Base-by-base conservation (phyloP, 2,329 filamentous ascomycete species). In the Cadophora malorum region DNA sequence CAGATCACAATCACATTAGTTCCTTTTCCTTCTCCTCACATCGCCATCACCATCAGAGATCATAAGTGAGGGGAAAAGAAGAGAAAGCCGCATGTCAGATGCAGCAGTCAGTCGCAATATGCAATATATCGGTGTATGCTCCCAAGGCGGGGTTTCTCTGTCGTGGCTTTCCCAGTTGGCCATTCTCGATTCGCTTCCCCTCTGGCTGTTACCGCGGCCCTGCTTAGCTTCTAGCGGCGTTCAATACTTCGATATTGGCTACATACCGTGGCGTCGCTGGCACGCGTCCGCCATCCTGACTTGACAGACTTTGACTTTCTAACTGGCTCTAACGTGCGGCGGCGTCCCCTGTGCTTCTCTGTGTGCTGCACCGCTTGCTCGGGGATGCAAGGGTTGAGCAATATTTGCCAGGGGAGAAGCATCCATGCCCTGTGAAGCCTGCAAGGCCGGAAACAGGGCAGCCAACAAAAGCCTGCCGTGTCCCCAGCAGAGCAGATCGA, bases 171-270 rank as follows among this genome's bases (percentile, higher is more conserved):
- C 45, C n/a, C 7, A 21, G 19, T 49, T 47, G 45, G 33, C n/a
- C 12, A 3, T 59, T 16, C 21, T 59, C 21, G 35, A 41, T 25
- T 59, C 56, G 33, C 21, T 41, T 59, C 35, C 35, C 21, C 10
- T 38, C 33, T 58, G 55, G 55, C 9, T 58, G 25, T 23, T 58
- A 38, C 6, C 55, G n/a, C n/a, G 33, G 19, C 10, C 31, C 33
- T 35, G 19, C 9, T 25, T 19, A 12, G 23, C 14, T 23, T 9
- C 55, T 7, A 38, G 52, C 55, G 67, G 64, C 67, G 67, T 53
- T 64, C 67, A 69, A 66, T 69, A 69, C 58, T 66, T 62, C 60
- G 56, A 69, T 64, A 66, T 66, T 69, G 64, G 60, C 64, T 66
- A 61, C 64, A 66, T 35, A 21, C 16, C 12, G 64, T 60, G 63